Evolutionary conservation across 192 early-diverging fungal species (phyloP).

Genomic region (Umbelopsis vinacea): DNA sequence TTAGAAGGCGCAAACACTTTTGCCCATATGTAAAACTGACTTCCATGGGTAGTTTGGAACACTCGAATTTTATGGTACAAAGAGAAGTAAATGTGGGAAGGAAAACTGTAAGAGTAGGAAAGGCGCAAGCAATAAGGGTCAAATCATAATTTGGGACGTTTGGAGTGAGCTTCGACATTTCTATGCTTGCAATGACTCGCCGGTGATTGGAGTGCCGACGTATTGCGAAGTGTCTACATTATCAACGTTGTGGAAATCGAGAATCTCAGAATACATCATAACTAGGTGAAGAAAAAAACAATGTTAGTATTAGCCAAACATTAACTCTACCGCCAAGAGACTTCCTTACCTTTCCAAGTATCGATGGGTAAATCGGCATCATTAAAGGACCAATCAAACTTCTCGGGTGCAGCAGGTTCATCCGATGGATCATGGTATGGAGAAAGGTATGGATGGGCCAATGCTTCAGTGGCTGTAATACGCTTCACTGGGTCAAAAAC

Average conservation of each 20-base stretch:
- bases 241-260: conserved; percentile 70
- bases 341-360: conserved; percentile 73
- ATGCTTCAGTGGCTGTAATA: conserved; percentile 85
- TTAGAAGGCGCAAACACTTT: neutral
- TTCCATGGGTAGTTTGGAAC: neutral
- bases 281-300: conserved; percentile 36
- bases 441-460: conserved; percentile 89
- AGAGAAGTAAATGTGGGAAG: neutral
- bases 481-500: conserved; percentile 92
- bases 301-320: too few species aligned
- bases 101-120: too few species aligned
- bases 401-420: conserved; percentile 78
- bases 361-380: conserved; percentile 87
- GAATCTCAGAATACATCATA: conserved; percentile 87
- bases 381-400: conserved; percentile 96
- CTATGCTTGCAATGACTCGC: conserved; percentile 24
- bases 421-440: conserved; percentile 90
- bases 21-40: too few species aligned
- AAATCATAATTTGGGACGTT: neutral
- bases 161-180: neutral
- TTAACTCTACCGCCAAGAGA: too few species aligned
- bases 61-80: conserved; percentile 15
- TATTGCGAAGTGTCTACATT: conserved; percentile 49
- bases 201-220: conserved; percentile 44
- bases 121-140: neutral